A percentile compares a stretch with the other conserved stretches of the same genome.
These are phyloP conservation scores for Panicum virgatum DNA, from an alignment of 202 grass and related monocot species.

Conservation along the genomic window DNA sequence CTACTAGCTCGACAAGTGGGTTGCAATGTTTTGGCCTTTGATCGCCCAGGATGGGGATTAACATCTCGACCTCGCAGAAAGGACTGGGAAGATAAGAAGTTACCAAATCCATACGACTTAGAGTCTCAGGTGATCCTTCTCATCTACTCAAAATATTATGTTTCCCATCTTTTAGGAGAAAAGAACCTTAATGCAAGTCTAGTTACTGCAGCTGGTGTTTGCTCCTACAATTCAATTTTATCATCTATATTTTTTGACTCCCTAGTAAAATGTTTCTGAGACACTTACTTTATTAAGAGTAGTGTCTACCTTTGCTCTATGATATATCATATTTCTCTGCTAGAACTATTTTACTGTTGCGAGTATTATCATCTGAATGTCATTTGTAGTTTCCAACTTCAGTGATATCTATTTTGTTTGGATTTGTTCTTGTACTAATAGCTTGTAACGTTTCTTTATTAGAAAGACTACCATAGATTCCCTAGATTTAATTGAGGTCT, in stretches of 20 bases:
- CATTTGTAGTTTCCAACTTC: not conserved
- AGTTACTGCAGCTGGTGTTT: slow-evolving; percentile 10
- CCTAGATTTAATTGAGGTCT: not conserved
- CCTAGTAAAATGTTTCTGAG: not conserved
- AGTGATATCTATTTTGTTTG: not conserved
- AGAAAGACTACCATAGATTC: not conserved
- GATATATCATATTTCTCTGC: not conserved
- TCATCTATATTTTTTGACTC: not conserved
- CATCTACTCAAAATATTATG: slow-evolving; percentile 14
- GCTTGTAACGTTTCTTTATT: not conserved
- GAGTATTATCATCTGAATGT: slow-evolving; percentile 5
- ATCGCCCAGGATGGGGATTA: slow-evolving; percentile 96
- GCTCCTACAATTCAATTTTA: not conserved
- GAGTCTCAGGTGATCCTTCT: slow-evolving; percentile 81
- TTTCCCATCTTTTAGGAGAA: not conserved
- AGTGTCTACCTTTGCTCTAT: slow-evolving; percentile 1
- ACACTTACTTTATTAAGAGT: not conserved
- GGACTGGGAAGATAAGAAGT: slow-evolving; percentile 85
- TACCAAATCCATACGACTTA: slow-evolving; percentile 86
- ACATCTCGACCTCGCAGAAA: slow-evolving; percentile 83
- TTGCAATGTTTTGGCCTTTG: slow-evolving; percentile 73
- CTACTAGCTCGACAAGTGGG: slow-evolving; percentile 72
- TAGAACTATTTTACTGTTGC: not conserved
- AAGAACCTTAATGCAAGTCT: slow-evolving; percentile 14
- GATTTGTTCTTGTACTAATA: slow-evolving; percentile 17